These are phyloP conservation scores for Penicillium sp. DNA, from an alignment of 2,329 filamentous ascomycete species.

Conservation along the genomic window DNA sequence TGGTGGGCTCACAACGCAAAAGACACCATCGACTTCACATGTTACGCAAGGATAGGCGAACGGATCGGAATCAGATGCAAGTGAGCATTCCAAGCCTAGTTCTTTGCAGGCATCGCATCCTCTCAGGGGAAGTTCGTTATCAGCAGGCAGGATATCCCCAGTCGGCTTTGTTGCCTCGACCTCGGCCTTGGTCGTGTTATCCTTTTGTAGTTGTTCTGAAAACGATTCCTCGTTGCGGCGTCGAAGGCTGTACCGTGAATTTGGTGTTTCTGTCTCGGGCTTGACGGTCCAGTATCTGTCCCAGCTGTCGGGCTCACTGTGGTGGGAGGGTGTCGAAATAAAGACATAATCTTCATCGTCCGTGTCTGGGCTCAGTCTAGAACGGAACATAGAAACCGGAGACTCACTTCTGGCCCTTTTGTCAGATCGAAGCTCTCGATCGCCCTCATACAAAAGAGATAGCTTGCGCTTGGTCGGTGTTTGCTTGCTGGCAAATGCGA, in stretches of 20 bases:
- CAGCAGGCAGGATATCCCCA: neutral
- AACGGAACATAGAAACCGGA: neutral
- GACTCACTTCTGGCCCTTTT: neutral
- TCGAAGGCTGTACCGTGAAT: neutral
- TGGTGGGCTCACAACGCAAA: slow-evolving; percentile 38
- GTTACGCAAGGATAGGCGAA: slow-evolving; percentile 38
- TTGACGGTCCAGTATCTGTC: slow-evolving; percentile 6
- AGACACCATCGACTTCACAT: slow-evolving; percentile 32
- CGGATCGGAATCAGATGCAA: slow-evolving; percentile 31
- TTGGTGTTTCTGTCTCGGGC: neutral
- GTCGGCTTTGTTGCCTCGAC: neutral
- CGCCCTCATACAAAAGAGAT: neutral
- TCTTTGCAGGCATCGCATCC: slow-evolving; percentile 37
- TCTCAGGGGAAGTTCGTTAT: slow-evolving; percentile 25
- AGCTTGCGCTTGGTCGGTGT: slow-evolving; percentile 5
- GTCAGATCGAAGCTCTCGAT: neutral
- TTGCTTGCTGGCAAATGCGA: slow-evolving; percentile 24
- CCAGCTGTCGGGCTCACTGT: slow-evolving; percentile 2
- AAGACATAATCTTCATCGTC: neutral
- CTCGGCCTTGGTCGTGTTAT: neutral
- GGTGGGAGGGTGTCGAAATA: neutral
- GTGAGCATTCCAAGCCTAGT: slow-evolving; percentile 33
- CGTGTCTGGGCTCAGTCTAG: neutral
- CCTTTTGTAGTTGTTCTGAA: neutral
- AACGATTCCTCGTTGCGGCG: neutral